These are phyloP conservation scores for Emmonsiellopsis sp. DNA, from an alignment of 2,329 filamentous ascomycete species.

Conservation along the genomic window DNA sequence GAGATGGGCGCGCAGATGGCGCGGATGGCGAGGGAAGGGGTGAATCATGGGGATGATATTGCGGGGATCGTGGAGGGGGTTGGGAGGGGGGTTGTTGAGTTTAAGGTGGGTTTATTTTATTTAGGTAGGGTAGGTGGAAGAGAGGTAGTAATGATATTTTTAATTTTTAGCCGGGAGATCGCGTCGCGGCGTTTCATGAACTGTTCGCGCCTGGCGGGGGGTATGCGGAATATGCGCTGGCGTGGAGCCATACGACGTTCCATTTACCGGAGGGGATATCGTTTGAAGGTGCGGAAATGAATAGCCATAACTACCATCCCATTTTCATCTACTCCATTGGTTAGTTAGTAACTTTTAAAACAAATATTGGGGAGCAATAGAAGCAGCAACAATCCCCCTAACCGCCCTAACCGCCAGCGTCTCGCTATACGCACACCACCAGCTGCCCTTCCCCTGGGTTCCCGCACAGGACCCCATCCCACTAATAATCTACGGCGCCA, in stretches of 20 bases:
- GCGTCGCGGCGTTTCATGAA: constrained; percentile 42
- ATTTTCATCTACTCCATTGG: not conserved
- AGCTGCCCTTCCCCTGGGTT: constrained; percentile 42
- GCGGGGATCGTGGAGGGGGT: constrained; percentile 44
- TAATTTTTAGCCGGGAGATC: constrained; percentile 39
- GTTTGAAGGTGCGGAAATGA: constrained; percentile 43
- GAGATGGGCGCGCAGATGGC: constrained; percentile 10
- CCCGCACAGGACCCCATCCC: constrained; percentile 29
- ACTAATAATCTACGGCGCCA: constrained; percentile 41
- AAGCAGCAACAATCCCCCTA: constrained; percentile 49
- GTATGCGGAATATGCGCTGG: constrained; percentile 50
- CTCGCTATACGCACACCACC: constrained; percentile 40
- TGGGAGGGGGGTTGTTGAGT: constrained; percentile 44
- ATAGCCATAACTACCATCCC: not conserved
- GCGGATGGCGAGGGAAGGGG: constrained; percentile 9
- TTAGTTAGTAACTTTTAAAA: not conserved
- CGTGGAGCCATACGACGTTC: constrained; percentile 46
- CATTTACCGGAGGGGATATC: constrained; percentile 41
- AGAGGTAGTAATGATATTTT: not conserved
- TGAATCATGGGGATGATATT: constrained; percentile 41
- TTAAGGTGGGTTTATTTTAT: constrained; percentile 27
- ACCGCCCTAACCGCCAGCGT: constrained; percentile 47
- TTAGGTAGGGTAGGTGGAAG: not conserved
- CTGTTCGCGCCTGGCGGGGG: constrained; percentile 43
- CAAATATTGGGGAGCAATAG: constrained; percentile 16